Conservation (phyloP, 2,329 filamentous ascomycete genomes). For the Endoconidiophora laricicola region DNA sequence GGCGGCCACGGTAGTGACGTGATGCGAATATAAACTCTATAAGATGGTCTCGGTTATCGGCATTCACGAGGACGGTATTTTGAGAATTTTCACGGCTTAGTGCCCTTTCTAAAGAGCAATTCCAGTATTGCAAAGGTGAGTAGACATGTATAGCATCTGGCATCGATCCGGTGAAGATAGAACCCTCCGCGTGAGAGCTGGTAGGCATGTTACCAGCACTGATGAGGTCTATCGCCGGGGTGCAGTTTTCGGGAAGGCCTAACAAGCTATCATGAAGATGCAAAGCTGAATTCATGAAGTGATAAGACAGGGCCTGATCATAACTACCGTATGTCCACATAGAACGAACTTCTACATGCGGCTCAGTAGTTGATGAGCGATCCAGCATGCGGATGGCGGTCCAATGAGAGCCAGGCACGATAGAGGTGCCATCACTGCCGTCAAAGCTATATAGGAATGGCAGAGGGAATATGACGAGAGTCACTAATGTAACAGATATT, state of each 20-base stretch:
- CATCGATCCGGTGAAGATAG: slow-evolving; percentile 40
- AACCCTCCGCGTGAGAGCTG: slow-evolving; percentile 25
- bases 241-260: slow-evolving; percentile 33
- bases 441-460: slow-evolving; percentile 59
- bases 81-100: slow-evolving; percentile 45
- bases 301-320: slow-evolving; percentile 54
- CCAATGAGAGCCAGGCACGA: slow-evolving; percentile 66
- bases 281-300: slow-evolving; percentile 49
- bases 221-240: neutral
- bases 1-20: neutral
- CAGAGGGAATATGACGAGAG: slow-evolving; percentile 56
- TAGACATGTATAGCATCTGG: slow-evolving; percentile 28
- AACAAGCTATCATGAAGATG: slow-evolving; percentile 54
- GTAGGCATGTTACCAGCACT: slow-evolving; percentile 21
- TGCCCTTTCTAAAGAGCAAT: slow-evolving; percentile 44
- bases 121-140: slow-evolving; percentile 71
- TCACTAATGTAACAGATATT: slow-evolving; percentile 54
- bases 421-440: slow-evolving; percentile 53
- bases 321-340: slow-evolving; percentile 70
- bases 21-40: neutral
- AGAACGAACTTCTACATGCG: slow-evolving; percentile 67
- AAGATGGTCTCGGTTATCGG: neutral
- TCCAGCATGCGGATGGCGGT: slow-evolving; percentile 52
- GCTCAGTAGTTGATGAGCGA: slow-evolving; percentile 30
- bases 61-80: slow-evolving; percentile 33